A percentile compares a stretch with the other conserved stretches of the same genome.
Evolutionary conservation across 768 basidiomycete species (phyloP).

Genomic region (Suillus weaverae): DNA sequence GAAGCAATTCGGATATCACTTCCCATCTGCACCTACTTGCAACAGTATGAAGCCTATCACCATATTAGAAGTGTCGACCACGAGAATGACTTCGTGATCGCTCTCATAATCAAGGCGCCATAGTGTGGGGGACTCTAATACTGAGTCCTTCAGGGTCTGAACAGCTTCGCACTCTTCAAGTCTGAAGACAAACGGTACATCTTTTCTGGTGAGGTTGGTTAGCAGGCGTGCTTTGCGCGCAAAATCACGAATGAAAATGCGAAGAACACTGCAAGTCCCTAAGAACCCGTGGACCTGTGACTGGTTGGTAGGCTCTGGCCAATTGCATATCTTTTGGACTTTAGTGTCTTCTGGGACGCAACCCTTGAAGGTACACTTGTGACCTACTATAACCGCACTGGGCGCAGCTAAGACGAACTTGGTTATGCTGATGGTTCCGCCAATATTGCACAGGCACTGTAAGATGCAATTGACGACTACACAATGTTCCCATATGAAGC

Average conservation of each 20-base stretch:
- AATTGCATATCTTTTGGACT: constrained; percentile 29
- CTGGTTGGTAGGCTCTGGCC: constrained; percentile 21
- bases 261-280: constrained; percentile 25
- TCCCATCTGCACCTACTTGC: constrained; percentile 21
- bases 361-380: constrained; percentile 39
- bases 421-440: too few relatives aligned
- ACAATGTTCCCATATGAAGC: too few relatives aligned
- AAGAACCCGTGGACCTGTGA: constrained; percentile 30
- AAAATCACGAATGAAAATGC: constrained; percentile 34
- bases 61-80: constrained; percentile 30
- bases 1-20: constrained; percentile 32
- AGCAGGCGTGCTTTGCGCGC: constrained; percentile 23
- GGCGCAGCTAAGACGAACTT: too few relatives aligned
- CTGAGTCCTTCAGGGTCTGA: constrained; percentile 21
- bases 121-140: too few relatives aligned
- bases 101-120: constrained; percentile 13
- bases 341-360: constrained; percentile 27
- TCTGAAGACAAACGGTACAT: constrained; percentile 23
- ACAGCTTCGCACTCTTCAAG: constrained; percentile 13
- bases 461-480: too few relatives aligned
- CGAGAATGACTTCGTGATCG: constrained; percentile 14
- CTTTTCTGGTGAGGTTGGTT: constrained; percentile 27
- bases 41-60: constrained; percentile 36
- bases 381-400: constrained; percentile 35
- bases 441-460: too few relatives aligned